Evolutionary conservation across 805 yeast species (phyloP).

Genomic region (Candida rishiriensis): DNA sequence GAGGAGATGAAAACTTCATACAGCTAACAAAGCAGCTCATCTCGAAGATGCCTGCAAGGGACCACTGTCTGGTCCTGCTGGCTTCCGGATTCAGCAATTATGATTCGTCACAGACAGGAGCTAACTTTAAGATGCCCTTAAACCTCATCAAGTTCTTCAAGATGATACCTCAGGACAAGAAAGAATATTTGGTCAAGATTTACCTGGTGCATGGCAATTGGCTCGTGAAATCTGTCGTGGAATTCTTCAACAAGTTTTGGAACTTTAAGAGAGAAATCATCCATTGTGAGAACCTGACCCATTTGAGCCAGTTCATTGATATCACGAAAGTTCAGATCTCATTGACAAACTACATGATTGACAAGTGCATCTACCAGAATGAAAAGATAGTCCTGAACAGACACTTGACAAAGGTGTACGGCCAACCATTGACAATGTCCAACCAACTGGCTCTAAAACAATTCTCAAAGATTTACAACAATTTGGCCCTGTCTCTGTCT

Average conservation of each 20-base stretch:
- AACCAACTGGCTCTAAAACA: conserved; percentile 25
- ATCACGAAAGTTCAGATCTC: conserved; percentile 74
- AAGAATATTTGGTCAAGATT: conserved; percentile 53
- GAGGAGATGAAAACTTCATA: conserved; percentile 33
- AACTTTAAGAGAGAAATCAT: conserved; percentile 22
- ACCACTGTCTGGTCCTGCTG: conserved; percentile 68
- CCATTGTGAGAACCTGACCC: conserved; percentile 33
- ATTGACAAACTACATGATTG: conserved; percentile 60
- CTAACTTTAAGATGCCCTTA: conserved; percentile 23
- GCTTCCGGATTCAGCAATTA: conserved; percentile 70
- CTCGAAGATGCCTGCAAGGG: conserved; percentile 51
- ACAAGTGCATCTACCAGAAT: conserved; percentile 50
- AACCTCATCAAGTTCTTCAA: conserved; percentile 40
- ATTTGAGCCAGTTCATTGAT: conserved; percentile 52
- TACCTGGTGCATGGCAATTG: conserved; percentile 89
- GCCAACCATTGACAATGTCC: conserved; percentile 23
- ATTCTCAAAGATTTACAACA: conserved; percentile 30
- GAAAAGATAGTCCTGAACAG: conserved; percentile 50
- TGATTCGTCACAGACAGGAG: conserved; percentile 17
- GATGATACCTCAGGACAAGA: conserved; percentile 51
- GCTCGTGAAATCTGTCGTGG: conserved; percentile 76
- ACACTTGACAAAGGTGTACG: conserved; percentile 30
- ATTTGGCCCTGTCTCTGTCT: conserved; percentile 27
- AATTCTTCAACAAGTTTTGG: conserved; percentile 58
- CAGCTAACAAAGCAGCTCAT: conserved; percentile 57